Percentiles rank a stretch among this genome's conserved stretches.
Conservation (phyloP, 2,329 filamentous ascomycete genomes). For the Zopfia rhizophila region DNA sequence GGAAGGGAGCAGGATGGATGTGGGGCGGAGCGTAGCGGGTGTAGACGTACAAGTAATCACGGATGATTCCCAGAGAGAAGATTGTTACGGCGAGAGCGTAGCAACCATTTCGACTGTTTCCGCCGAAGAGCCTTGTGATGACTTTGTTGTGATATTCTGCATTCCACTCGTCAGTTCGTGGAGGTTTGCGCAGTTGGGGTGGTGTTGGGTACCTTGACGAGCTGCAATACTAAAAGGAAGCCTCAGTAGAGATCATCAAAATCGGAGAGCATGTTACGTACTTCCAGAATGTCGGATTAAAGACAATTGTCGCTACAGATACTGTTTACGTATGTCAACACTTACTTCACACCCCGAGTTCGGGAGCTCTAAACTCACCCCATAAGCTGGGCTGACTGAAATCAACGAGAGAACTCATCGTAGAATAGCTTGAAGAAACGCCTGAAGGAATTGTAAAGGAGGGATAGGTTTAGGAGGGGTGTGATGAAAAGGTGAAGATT, state of each 20-base stretch:
- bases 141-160: constrained; percentile 91
- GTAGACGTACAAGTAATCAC: constrained; percentile 68
- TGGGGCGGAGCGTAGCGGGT: constrained; percentile 5
- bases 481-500: constrained; percentile 5
- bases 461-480: neutral
- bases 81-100: constrained; percentile 90
- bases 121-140: constrained; percentile 86
- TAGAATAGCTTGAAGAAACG: constrained; percentile 14
- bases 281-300: constrained; percentile 99
- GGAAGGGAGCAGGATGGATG: neutral
- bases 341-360: no score
- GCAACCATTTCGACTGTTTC: constrained; percentile 81
- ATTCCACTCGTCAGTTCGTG: neutral
- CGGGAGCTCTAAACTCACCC: constrained; percentile 51
- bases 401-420: constrained; percentile 46
- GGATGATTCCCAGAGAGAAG: constrained; percentile 89
- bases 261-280: constrained; percentile 61
- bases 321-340: constrained; percentile 65
- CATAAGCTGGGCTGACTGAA: constrained; percentile 60
- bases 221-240: constrained; percentile 74
- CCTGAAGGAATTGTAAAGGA: no score
- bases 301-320: constrained; percentile 82
- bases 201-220: constrained; percentile 76
- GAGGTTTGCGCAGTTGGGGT: constrained; percentile 3
- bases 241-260: constrained; percentile 15